A percentile compares a stretch with the other conserved stretches of the same genome.
phyloP scores from a whole-genome alignment of 106 monocot genomes.

The Dendrobium nobile region DNA sequence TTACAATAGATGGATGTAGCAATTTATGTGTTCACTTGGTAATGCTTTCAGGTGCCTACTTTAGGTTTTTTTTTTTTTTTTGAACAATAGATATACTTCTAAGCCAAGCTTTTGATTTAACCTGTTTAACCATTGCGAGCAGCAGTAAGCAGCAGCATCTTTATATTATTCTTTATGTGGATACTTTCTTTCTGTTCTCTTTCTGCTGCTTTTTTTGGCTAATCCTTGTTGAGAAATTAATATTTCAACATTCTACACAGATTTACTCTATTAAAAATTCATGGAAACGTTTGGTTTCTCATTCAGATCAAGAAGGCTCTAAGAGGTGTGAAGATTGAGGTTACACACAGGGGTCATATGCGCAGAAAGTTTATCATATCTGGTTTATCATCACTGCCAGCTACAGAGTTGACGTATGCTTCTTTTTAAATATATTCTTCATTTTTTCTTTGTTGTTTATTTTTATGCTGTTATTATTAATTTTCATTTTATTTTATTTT shows the following conservation, averaged over 20 bases:
- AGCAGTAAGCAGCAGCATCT: no score
- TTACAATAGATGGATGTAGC: neutral
- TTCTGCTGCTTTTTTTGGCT: neutral
- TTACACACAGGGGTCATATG: slow-evolving; percentile 66
- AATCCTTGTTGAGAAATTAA: neutral
- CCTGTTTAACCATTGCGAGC: no score
- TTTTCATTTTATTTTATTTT: neutral
- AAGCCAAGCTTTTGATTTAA: no score
- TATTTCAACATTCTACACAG: neutral
- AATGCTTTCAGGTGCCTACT: no score
- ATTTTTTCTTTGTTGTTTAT: neutral
- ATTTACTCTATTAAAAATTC: neutral
- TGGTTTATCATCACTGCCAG: slow-evolving; percentile 57
- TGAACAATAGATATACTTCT: no score
- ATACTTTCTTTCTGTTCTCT: neutral
- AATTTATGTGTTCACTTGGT: no score
- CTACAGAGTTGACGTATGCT: slow-evolving; percentile 52
- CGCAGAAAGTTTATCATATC: slow-evolving; percentile 56
- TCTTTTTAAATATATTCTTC: neutral
- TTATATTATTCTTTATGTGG: neutral
- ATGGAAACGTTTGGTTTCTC: neutral
- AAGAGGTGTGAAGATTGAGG: slow-evolving; percentile 68
- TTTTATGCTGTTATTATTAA: neutral
- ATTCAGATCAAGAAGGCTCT: slow-evolving; percentile 67
- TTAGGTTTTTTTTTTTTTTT: no score